These are phyloP conservation scores for Phlebiopsis gigantea DNA, from an alignment of 768 basidiomycete genomes.

Conservation along the genomic window DNA sequence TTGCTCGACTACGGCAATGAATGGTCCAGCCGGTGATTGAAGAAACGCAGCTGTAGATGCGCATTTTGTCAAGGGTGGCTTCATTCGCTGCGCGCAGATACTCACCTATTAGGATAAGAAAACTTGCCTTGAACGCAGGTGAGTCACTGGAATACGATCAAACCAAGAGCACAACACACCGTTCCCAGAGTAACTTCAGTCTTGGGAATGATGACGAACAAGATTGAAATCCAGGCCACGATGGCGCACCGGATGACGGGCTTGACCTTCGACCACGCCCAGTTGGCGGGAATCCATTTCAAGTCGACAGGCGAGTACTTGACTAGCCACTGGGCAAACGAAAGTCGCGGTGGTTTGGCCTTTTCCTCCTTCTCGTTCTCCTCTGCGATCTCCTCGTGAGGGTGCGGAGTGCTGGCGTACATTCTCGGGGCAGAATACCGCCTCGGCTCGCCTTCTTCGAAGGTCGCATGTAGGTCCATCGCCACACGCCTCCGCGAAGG, in stretches of 20 bases:
- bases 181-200: slow-evolving; percentile 47
- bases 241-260: slow-evolving; percentile 59
- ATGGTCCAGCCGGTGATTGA: slow-evolving; percentile 64
- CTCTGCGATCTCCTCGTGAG: slow-evolving; percentile 1
- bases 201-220: slow-evolving; percentile 53
- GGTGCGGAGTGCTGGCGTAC: not conserved
- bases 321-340: not conserved
- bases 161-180: slow-evolving; percentile 29
- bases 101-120: slow-evolving; percentile 58
- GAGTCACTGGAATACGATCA: not conserved
- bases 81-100: not conserved
- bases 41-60: slow-evolving; percentile 52
- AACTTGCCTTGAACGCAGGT: slow-evolving; percentile 42
- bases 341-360: not conserved
- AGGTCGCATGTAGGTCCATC: slow-evolving; percentile 4
- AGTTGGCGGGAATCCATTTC: slow-evolving; percentile 55
- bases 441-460: slow-evolving; percentile 3
- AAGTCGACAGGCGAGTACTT: slow-evolving; percentile 27
- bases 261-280: slow-evolving; percentile 54
- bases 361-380: not conserved
- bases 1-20: slow-evolving; percentile 62
- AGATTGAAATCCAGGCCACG: slow-evolving; percentile 53
- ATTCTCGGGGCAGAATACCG: not conserved
- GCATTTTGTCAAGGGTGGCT: not conserved
- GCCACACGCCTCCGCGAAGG: not conserved